These are phyloP conservation scores for Mycothermus thermophilus DNA, from an alignment of 495 filamentous ascomycete genomes.

Conservation along the genomic window DNA sequence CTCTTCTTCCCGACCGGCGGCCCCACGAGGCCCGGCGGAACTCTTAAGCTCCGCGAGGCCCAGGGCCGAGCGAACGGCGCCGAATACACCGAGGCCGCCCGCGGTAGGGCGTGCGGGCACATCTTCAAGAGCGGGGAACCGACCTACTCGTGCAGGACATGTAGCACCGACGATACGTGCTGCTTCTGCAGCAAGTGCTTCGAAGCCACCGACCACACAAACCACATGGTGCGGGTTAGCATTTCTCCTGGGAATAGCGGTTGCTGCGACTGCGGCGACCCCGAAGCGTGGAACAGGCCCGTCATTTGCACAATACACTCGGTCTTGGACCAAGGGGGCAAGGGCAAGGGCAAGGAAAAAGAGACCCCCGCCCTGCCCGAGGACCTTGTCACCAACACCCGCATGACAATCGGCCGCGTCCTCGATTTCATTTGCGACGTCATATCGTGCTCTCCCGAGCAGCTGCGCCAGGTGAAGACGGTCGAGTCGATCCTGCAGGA, in stretches of 20 bases:
- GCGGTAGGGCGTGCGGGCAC: constrained; percentile 92
- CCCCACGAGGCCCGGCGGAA: constrained; percentile 37
- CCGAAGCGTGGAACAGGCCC: constrained; percentile 79
- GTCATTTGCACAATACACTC: constrained; percentile 92
- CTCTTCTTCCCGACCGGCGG: constrained; percentile 68
- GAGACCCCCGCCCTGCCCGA: constrained; percentile 45
- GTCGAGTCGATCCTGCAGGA: constrained; percentile 65
- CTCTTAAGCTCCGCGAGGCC: constrained; percentile 65
- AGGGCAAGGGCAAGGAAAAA: constrained; percentile 52
- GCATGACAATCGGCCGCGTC: constrained; percentile 68
- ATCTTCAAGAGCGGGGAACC: constrained; percentile 89
- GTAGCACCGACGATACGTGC: constrained; percentile 74
- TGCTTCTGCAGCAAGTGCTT: constrained; percentile 85
- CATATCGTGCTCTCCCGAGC: constrained; percentile 92
- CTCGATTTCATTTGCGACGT: constrained; percentile 95
- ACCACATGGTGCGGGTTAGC: constrained; percentile 74
- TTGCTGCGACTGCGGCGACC: constrained; percentile 94
- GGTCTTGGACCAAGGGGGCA: constrained; percentile 36
- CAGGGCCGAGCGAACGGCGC: constrained; percentile 89
- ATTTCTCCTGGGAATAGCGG: constrained; percentile 82
- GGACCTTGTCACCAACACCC: constrained; percentile 59
- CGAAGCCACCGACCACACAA: constrained; percentile 88
- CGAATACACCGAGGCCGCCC: constrained; percentile 83
- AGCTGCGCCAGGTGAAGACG: constrained; percentile 74
- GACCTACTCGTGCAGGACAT: constrained; percentile 86